Conservation (phyloP, 352 stramenopile genomes). For the Plasmopara muralis region DNA sequence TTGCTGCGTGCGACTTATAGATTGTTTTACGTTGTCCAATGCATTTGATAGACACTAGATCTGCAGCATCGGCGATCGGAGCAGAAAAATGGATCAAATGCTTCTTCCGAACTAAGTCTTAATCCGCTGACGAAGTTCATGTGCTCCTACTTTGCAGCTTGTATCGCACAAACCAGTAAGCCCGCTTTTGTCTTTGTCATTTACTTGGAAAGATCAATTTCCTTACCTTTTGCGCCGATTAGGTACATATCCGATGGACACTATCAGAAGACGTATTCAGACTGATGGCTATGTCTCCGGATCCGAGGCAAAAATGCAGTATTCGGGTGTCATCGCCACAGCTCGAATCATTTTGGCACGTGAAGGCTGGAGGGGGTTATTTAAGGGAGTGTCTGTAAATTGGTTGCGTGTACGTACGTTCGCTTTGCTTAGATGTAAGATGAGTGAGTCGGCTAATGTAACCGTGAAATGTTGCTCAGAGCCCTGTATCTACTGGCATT, state of each 20-base stretch:
- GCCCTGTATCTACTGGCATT: conserved; percentile 77
- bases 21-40: neutral
- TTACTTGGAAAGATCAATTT: conserved; percentile 1
- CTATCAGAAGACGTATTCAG: conserved; percentile 75
- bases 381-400: conserved; percentile 83
- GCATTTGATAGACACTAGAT: conserved; percentile 33
- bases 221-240: conserved; percentile 4
- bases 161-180: conserved; percentile 78
- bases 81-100: conserved; percentile 17
- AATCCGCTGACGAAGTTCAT: conserved; percentile 78
- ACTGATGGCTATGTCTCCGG: conserved; percentile 73
- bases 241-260: conserved; percentile 85
- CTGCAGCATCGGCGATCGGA: conserved; percentile 34
- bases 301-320: conserved; percentile 35
- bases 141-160: conserved; percentile 79
- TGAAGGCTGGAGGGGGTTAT: conserved; percentile 77
- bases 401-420: conserved; percentile 70
- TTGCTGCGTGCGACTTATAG: neutral
- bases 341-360: conserved; percentile 60
- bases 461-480: conserved; percentile 26
- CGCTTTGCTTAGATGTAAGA: no score
- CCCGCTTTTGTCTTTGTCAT: neutral
- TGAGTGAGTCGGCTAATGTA: no score
- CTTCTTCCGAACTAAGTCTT: conserved; percentile 22
- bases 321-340: conserved; percentile 62